Base-by-base conservation (phyloP, 2,329 filamentous ascomycete species). In the Penicillium crustosum region DNA sequence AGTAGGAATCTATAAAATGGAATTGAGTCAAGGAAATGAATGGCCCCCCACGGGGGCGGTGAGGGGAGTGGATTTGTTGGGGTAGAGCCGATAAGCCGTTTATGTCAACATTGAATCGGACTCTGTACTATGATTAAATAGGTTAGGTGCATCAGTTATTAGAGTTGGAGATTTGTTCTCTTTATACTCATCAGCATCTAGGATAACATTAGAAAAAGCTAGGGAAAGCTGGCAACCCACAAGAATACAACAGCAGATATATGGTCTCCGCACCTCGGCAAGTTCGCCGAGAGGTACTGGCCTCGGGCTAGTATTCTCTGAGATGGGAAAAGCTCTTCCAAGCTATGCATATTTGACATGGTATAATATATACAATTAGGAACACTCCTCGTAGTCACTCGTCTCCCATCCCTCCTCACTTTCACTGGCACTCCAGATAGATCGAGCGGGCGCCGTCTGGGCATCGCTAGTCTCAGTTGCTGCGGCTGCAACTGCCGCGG, bases 381-480 rank as follows among this genome's bases (percentile, higher is more conserved):
- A 42, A 42, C 35, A 60, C 39, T 55, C 47, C 55, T 65, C 63
- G 45, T 33, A 49, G 31, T 68, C 69, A 57, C 68, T 71, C 2
- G 66, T 71, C 43, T 63, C 66, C 73, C 73, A 76, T 4, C 72
- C 73, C 31, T 62, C 67, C 52, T 75, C 73, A 54, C 71, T 75
- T 56, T 75, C 73, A 56, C 71, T 72, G 1, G 70, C 73, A 66
- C 68, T 70, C 68, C 70, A 76, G 43, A 65, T 62, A 25, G 70
- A 71, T 19, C 52, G 54, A 43, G 52, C 41, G 25, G 56, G 31
- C 36, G 48, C 33, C 42, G 56, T 29, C 17, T 55, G 55, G 6
- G 43, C 29, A 27, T 62, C 60, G 7, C 54, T 53, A 43, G 41
- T 42, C 49, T 51, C 52, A 15, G 44, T 51, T 10, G 47, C 52